These are phyloP conservation scores for Trametes cinnabarina DNA, from an alignment of 768 basidiomycete genomes.

Conservation along the genomic window DNA sequence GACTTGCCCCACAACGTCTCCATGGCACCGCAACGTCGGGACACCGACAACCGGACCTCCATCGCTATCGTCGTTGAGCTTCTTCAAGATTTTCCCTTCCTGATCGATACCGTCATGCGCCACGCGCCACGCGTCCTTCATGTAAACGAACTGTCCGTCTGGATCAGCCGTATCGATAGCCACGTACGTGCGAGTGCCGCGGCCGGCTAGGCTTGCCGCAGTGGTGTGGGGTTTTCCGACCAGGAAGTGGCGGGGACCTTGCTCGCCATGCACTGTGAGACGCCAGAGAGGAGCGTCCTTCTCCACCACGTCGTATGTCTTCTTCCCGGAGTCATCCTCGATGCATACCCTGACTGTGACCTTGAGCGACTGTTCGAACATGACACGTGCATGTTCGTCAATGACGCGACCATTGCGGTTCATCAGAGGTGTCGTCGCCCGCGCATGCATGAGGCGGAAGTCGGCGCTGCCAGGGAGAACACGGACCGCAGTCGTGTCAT, in stretches of 20 bases:
- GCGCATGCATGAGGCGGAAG: too few species aligned
- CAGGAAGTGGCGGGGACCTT: not conserved
- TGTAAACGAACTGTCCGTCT: not conserved
- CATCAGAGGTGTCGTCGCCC: too few species aligned
- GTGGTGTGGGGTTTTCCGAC: constrained; percentile 5
- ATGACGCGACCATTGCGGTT: too few species aligned
- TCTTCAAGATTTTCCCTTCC: not conserved
- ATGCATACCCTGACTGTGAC: too few species aligned
- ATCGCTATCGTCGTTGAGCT: not conserved
- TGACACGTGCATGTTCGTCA: too few species aligned
- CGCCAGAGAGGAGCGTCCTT: not conserved
- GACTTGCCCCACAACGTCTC: constrained; percentile 4
- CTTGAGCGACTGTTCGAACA: too few species aligned
- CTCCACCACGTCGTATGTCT: too few species aligned
- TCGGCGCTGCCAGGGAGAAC: too few species aligned
- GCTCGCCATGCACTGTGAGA: not conserved
- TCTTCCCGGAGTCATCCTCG: too few species aligned
- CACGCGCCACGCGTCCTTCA: constrained; percentile 11
- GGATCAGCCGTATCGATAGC: not conserved
- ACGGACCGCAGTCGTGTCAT: too few species aligned
- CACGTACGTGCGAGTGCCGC: not conserved
- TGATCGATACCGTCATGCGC: not conserved
- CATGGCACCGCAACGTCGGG: constrained; percentile 2
- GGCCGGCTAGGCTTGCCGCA: not conserved
- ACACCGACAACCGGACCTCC: not conserved